Evolutionary conservation across 768 basidiomycete genomes (phyloP).

Genomic region (Panaeolus papilionaceus): DNA sequence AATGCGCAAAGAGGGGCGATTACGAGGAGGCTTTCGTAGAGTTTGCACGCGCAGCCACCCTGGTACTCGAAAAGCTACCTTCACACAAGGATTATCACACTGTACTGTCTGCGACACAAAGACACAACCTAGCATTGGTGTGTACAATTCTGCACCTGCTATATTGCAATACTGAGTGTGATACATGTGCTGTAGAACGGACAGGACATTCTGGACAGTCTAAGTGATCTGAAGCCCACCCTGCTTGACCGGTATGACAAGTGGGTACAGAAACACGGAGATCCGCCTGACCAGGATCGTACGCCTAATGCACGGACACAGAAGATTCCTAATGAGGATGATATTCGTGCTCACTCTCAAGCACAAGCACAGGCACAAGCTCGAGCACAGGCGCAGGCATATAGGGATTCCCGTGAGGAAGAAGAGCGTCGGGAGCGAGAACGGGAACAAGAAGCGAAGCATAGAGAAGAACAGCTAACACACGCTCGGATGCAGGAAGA

Average conservation of each 20-base stretch:
- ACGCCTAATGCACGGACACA: conserved; percentile 34
- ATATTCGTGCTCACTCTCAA: conserved; percentile 24
- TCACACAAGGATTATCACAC: conserved; percentile 68
- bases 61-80: conserved; percentile 83
- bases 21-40: conserved; percentile 76
- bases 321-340: conserved; percentile 30
- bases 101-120: conserved; percentile 61
- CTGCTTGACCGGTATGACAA: conserved; percentile 69
- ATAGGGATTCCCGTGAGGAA: conserved; percentile 33
- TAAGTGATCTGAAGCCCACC: conserved; percentile 67
- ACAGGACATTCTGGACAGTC: conserved; percentile 71
- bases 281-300: conserved; percentile 28
- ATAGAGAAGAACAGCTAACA: conserved; percentile 25
- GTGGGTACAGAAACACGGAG: conserved; percentile 50
- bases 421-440: conserved; percentile 25
- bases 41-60: conserved; percentile 74
- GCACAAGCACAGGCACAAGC: conserved; percentile 31
- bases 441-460: conserved; percentile 1
- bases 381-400: conserved; percentile 29
- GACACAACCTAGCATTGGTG: conserved; percentile 73
- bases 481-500: conserved; percentile 38
- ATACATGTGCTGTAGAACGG: conserved; percentile 58
- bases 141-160: conserved; percentile 37
- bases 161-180: conserved; percentile 1
- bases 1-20: conserved; percentile 54